Base-by-base conservation (phyloP, 345 rosid species). In the Gossypium bickii region DNA sequence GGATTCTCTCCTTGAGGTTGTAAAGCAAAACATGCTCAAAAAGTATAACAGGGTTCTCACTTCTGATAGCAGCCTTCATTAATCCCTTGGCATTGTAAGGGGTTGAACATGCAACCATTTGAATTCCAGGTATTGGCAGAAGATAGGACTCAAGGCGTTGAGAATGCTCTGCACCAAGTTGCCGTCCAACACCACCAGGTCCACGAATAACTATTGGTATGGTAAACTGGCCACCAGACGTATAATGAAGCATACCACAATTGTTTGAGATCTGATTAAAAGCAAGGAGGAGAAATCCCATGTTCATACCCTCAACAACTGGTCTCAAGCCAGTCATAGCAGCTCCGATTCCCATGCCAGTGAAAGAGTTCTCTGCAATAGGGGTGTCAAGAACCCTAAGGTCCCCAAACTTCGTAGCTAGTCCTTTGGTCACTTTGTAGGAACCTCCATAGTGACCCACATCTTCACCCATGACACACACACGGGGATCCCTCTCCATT, bases 151-250 rank as follows among this genome's bases (percentile, higher is more conserved):
- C 98, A 7, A 94, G 90, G 12, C 97, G 91, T 76, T 94, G 98
- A 0, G 97, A 94, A 76, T 94, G 98, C 86, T 94, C 98, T 17
- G 98, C 97, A 0, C 98, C 98, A 16, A 90, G 97, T 76, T 94
- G 97, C 12, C 98, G 85, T 0, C 98, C 98, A 16, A 94, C 98
- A 72, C 98, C 98, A 71, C 98, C 98, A 0, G 98, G 98, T n/a
- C 98, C 98, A 22, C 97, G 98, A 68, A 92, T 94, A 34, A 94
- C 98, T 16, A 90, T 77, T 0, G 98, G 98, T 59, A 94, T 92
- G 2, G 82, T 91, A 78, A 92, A 94, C 83, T 94, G 98, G 57
- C 98, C 98, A 60, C 98, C 97, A 7, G 98, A 94, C 34, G 98
- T 94, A 85, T 94, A 94, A 76, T 94, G 98, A 57, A 94, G 57